Conservation (phyloP, 169 alveolate genomes). For the Cryptosporidium parvum region DNA sequence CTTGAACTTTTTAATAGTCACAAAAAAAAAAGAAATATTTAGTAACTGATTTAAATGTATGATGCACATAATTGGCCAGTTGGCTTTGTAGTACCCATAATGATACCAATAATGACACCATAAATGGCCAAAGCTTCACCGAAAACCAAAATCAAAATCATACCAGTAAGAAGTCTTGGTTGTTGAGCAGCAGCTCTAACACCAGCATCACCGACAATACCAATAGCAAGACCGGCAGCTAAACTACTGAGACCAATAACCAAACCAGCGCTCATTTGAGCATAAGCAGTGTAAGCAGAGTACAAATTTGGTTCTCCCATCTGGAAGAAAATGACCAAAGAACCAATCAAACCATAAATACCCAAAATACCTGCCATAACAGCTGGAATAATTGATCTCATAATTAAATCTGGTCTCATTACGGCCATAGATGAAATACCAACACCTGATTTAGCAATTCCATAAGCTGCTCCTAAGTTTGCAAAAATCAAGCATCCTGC, state of each 20-base stretch:
- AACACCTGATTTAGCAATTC: conserved; percentile 98
- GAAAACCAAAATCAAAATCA: conserved; percentile 98
- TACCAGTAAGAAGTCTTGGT: conserved; percentile 97
- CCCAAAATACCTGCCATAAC: conserved; percentile 99
- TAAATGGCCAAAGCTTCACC: conserved; percentile 98
- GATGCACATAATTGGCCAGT: conserved; percentile 74
- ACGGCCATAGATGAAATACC: conserved; percentile 99
- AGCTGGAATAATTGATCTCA: conserved; percentile 99
- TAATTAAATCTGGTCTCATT: conserved; percentile 98
- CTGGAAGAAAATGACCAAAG: conserved; percentile 86
- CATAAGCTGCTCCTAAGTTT: conserved; percentile 99
- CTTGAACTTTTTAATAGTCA: neutral
- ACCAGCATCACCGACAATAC: conserved; percentile 99
- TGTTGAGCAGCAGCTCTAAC: conserved; percentile 99
- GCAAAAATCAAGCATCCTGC: conserved; percentile 83
- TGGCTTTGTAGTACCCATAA: conserved; percentile 74
- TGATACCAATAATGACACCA: conserved; percentile 90
- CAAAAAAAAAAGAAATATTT: neutral
- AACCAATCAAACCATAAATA: conserved; percentile 96
- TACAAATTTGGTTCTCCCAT: conserved; percentile 85
- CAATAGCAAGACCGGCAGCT: conserved; percentile 99
- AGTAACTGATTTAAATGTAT: conserved; percentile 9
- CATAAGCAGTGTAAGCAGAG: conserved; percentile 92
- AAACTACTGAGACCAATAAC: conserved; percentile 94
- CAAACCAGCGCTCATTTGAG: conserved; percentile 96